Percentiles rank a stretch among this genome's conserved stretches.
phyloP scores from a whole-genome alignment of 108 stramenopile species.

The Skeletonema grethae region DNA sequence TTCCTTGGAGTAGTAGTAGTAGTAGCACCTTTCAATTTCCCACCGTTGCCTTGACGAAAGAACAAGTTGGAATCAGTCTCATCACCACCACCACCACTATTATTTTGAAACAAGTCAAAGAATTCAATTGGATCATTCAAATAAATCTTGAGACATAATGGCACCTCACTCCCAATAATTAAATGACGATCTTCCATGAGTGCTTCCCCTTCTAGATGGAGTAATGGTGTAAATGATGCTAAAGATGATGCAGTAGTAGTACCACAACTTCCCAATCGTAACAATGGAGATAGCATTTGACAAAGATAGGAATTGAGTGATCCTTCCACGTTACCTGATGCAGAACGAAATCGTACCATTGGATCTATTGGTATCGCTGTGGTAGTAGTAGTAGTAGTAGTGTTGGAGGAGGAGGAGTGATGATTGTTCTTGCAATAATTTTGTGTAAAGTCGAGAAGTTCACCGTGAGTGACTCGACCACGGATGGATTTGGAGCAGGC shows the following conservation, averaged over 20 bases:
- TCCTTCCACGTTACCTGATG: constrained; percentile 11
- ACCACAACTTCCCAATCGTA: constrained; percentile 13
- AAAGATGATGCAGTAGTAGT: no score
- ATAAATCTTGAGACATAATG: constrained; percentile 50
- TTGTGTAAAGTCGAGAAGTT: constrained; percentile 28
- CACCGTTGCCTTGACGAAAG: constrained; percentile 6
- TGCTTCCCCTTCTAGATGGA: constrained; percentile 52
- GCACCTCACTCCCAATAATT: constrained; percentile 67
- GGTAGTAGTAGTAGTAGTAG: no score
- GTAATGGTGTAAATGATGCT: constrained; percentile 27
- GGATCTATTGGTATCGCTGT: constrained; percentile 21
- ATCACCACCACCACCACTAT: not conserved
- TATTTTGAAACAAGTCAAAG: constrained; percentile 53
- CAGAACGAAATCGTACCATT: constrained; percentile 59
- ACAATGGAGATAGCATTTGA: constrained; percentile 56
- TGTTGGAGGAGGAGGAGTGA: not conserved
- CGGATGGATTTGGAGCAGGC: constrained; percentile 45
- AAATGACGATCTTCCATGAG: constrained; percentile 72
- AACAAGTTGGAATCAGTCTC: constrained; percentile 14
- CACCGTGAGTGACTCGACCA: constrained; percentile 39
- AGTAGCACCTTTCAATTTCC: not conserved
- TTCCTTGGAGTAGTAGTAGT: not conserved
- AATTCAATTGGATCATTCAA: constrained; percentile 50
- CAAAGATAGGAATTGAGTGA: constrained; percentile 53
- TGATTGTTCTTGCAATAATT: constrained; percentile 7